These are phyloP conservation scores for Apiospora pterosperma DNA, from an alignment of 2,329 filamentous ascomycete species.

Conservation along the genomic window DNA sequence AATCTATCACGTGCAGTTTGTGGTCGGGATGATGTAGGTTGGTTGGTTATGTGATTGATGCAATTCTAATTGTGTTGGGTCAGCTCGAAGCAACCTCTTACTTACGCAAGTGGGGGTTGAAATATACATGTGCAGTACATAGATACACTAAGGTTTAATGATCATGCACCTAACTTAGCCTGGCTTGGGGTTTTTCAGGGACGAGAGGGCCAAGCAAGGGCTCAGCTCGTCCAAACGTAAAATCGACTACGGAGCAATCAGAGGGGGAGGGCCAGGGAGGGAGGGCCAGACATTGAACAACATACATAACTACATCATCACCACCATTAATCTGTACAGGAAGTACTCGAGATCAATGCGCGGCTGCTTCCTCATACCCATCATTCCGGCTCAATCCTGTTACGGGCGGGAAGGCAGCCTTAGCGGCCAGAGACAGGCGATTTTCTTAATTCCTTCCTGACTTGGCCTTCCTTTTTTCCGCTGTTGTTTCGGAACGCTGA, in stretches of 20 bases:
- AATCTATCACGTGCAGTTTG: background rate
- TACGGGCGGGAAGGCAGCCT: background rate
- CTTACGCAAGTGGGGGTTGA: background rate
- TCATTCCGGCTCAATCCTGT: background rate
- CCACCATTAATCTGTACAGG: background rate
- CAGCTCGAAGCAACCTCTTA: background rate
- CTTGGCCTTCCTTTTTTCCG: background rate
- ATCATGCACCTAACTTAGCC: background rate
- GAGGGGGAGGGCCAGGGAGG: no score
- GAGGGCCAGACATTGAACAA: background rate
- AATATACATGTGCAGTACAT: background rate
- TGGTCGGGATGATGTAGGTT: background rate
- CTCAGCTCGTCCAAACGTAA: background rate
- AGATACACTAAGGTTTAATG: background rate
- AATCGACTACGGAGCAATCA: background rate
- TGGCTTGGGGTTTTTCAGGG: background rate
- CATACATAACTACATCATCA: no score
- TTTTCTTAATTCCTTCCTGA: background rate
- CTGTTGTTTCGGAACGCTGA: background rate
- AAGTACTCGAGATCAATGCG: background rate
- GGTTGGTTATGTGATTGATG: background rate
- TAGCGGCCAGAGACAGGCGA: background rate
- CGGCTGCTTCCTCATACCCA: background rate
- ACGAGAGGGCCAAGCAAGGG: background rate
- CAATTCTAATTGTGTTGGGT: background rate